These are phyloP conservation scores for Podila minutissima DNA, from an alignment of 192 early-diverging fungal genomes.

Conservation along the genomic window DNA sequence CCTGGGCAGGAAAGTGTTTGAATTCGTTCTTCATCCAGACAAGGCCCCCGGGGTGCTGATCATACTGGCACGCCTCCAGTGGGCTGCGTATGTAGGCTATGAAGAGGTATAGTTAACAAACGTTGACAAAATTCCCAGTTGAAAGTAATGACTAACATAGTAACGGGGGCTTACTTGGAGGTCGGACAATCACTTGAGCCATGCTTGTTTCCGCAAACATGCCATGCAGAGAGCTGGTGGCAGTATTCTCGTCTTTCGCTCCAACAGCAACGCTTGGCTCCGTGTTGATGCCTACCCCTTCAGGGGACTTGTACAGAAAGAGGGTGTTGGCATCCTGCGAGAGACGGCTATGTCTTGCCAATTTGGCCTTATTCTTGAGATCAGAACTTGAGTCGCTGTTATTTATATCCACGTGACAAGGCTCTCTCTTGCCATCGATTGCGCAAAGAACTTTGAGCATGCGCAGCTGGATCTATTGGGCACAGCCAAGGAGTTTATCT, in stretches of 20 bases:
- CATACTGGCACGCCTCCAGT: too few species aligned
- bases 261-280: conserved; percentile 27
- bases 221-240: conserved; percentile 19
- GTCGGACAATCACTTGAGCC: conserved; percentile 31
- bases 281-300: conserved; percentile 6
- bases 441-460: conserved; percentile 19
- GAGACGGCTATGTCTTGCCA: neutral
- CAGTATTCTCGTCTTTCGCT: conserved; percentile 15
- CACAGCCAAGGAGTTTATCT: neutral
- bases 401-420: conserved; percentile 19
- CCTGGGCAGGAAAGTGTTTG: too few species aligned
- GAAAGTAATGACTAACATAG: neutral
- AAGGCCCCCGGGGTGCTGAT: too few species aligned
- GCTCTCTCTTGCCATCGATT: conserved; percentile 11
- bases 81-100: conserved; percentile 14
- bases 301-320: conserved; percentile 15
- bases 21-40: too few species aligned
- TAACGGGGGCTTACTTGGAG: conserved; percentile 17
- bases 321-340: neutral
- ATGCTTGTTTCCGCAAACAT: conserved; percentile 30
- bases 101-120: conserved; percentile 3
- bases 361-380: conserved; percentile 15
- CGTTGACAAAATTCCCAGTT: conserved; percentile 5
- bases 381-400: conserved; percentile 10
- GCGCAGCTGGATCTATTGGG: conserved; percentile 12